Evolutionary conservation across 345 rosid species (phyloP), one percentile per base, ranked within the genome.

Genomic region (Salix dunnii): DNA sequence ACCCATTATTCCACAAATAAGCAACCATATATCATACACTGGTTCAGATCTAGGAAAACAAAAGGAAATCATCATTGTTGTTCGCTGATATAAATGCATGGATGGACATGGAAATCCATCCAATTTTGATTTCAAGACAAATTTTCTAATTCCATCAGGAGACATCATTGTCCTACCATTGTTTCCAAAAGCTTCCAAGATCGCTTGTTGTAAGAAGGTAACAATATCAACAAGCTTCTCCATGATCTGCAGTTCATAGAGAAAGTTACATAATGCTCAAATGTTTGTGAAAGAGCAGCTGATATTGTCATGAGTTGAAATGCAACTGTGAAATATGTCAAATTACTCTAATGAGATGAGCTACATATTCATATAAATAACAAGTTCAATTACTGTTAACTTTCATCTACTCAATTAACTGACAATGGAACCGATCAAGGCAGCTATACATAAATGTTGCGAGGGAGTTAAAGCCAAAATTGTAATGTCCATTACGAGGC

Each of bases 191-290:
- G 89, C 94, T 78, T 90, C 96, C 31, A 75, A 11, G 49, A 96
- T 90, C 20, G 86, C 81, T 76, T 86, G 91, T 80, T 91, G 92
- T 74, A 91, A 81, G 79, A 85, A 87, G 61, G 88, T 75, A 80
- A 88, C 87, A 33, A 91, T 84, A 68, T 88, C 91, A 31, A 93
- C 92, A 81, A 96, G 85, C 84, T 87, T 91, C 86, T 82, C 94
- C 83, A 84, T 82, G 72, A 91, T 86, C 99, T 96, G 84, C 67
- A 72, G 67, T 49, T 35, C 33, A 12, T 1, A 72, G 31, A 68
- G 18, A 36, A 77, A 65, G 69, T 64, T 65, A 68, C 63, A 72
- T 61, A 61, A n/a, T 28, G 28, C 21, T 31, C 68, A 7, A 64
- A n/a, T 18, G 35, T 70, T 71, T 16, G 28, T n/a, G 63, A 58